These are phyloP conservation scores for Trifolium fragiferum DNA, from an alignment of 306 rosid species.

Conservation along the genomic window DNA sequence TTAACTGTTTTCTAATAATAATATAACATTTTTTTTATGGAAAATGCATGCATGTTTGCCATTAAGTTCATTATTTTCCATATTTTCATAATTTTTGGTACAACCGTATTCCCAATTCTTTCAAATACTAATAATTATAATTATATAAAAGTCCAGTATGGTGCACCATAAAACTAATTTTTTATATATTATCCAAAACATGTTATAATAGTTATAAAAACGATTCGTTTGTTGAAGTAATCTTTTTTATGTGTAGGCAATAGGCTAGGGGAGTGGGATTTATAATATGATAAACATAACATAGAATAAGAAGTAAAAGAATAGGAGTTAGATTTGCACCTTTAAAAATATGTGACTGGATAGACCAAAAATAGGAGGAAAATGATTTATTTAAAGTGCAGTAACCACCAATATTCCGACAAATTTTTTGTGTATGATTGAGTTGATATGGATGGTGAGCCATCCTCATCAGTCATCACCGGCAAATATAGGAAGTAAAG, in stretches of 20 bases:
- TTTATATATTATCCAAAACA: constrained; percentile 1
- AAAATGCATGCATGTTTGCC: not conserved
- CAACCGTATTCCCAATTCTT: not conserved
- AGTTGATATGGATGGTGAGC: constrained; percentile 71
- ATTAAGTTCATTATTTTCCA: not conserved
- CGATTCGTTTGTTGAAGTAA: constrained; percentile 26
- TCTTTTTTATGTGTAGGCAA: constrained; percentile 23
- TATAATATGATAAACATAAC: not conserved
- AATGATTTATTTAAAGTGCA: constrained; percentile 53
- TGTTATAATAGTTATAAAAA: not conserved
- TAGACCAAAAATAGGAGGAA: constrained; percentile 54
- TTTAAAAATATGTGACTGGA: constrained; percentile 32
- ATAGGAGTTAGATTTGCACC: constrained; percentile 40
- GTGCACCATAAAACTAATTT: constrained; percentile 32
- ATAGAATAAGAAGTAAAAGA: constrained; percentile 13
- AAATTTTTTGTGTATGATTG: constrained; percentile 57
- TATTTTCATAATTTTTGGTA: not conserved
- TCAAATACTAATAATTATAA: constrained; percentile 22
- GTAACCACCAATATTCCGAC: constrained; percentile 87
- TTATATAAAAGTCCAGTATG: constrained; percentile 40
- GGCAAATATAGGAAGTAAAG: constrained; percentile 37
- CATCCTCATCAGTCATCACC: constrained; percentile 75
- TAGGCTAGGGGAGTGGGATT: constrained; percentile 23
- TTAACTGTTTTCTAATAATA: no score
- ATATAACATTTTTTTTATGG: not conserved